These are phyloP conservation scores for Ophiocordyceps camponoti-saundersi DNA, from an alignment of 2,329 filamentous ascomycete species.

Conservation along the genomic window DNA sequence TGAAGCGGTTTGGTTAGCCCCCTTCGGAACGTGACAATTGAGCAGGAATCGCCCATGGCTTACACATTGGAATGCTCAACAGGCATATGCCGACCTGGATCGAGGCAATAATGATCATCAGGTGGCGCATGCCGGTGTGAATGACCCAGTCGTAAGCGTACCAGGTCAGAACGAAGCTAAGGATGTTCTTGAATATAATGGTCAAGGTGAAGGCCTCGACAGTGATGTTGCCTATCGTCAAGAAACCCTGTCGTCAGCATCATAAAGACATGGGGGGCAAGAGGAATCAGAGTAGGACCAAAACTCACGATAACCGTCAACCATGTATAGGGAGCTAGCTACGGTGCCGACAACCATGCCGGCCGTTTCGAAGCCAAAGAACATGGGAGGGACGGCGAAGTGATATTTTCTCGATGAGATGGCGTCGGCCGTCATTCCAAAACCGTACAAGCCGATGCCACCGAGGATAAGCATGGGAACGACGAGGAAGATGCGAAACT, in stretches of 20 bases:
- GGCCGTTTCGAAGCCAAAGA: slow-evolving; percentile 69
- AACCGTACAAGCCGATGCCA: slow-evolving; percentile 66
- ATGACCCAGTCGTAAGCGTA: slow-evolving; percentile 74
- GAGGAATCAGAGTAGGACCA: not conserved
- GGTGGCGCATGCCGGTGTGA: slow-evolving; percentile 37
- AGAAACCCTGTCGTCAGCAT: not conserved
- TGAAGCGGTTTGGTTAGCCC: slow-evolving; percentile 16
- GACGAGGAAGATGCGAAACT: slow-evolving; percentile 73
- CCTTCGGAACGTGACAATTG: not conserved
- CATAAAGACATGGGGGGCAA: not conserved
- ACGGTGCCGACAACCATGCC: slow-evolving; percentile 90
- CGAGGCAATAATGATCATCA: slow-evolving; percentile 55
- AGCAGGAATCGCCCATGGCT: slow-evolving; percentile 14
- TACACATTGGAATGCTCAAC: slow-evolving; percentile 62
- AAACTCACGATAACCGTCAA: slow-evolving; percentile 71
- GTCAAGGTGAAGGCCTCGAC: slow-evolving; percentile 82
- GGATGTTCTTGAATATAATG: slow-evolving; percentile 89
- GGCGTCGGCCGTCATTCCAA: slow-evolving; percentile 55
- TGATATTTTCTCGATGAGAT: slow-evolving; percentile 38
- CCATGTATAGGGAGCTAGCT: slow-evolving; percentile 70
- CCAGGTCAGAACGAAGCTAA: slow-evolving; percentile 73
- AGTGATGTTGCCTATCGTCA: slow-evolving; percentile 47
- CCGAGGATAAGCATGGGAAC: slow-evolving; percentile 67
- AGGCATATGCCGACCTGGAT: slow-evolving; percentile 66
- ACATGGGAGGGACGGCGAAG: slow-evolving; percentile 61